Base-by-base conservation (phyloP, 805 yeast species). In the Myxozyma geophila region DNA sequence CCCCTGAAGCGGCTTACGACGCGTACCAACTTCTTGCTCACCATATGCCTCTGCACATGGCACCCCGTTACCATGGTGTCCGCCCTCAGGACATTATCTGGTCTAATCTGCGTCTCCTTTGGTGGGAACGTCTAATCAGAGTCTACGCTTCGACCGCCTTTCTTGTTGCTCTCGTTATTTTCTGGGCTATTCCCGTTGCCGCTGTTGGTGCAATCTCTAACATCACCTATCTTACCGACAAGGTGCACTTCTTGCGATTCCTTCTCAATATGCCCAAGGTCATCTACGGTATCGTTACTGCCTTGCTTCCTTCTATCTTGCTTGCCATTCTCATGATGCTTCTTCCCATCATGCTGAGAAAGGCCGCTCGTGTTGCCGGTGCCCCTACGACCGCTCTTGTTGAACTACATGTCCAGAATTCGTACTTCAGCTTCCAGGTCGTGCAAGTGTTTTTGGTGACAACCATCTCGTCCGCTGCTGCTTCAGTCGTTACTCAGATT, bases 121-220 rank as follows among this genome's bases (percentile, higher is more conserved):
- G 85, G 74, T 77, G 78, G 66, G 82, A 81, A 72, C 85, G 96
- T 75, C 74, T 81, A 50, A 66, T 82, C 23, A 87, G 86, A 78
- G 81, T 80, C 62, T 61, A 83, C 28, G 78, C 82, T 59, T 93
- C 96, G 1, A 80, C 89, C 15, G 71, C 77, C 3, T 71, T 76
- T 60, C 78, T 91, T 55, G 80, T 89, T 72, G 85, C 89, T 33
- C 79, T 87, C 76, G 85, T 93, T 66, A 84, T 93, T 54, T 91
- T 92, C 78, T 93, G 98, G 98, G 87, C 96, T 49, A 86, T 93
- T 71, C 99, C 99, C 9, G 98, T 93, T 46, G 96, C 98, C n/a
- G 92, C 91, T 72, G 97, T 93, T 57, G 98, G 98, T 84, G 83
- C 86, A 70, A 87, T 95, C 68, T 93, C 98, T 28, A 95, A 93